These are phyloP conservation scores for Ganoderma lingzhi DNA, from an alignment of 1,284 basidiomycete genomes.

Conservation along the genomic window DNA sequence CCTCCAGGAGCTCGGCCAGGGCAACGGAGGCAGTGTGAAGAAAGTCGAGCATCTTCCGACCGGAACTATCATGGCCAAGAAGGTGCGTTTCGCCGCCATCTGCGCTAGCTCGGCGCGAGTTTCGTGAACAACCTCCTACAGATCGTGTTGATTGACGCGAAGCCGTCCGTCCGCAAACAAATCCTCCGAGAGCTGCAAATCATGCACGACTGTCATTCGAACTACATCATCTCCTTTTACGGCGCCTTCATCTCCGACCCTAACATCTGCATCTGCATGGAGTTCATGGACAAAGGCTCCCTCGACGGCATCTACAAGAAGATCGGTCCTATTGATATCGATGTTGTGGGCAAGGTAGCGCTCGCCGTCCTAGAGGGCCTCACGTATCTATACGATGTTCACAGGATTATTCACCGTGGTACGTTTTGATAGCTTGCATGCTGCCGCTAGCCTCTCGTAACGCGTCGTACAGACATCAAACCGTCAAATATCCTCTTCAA, in stretches of 20 bases:
- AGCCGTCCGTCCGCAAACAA: slow-evolving; percentile 96
- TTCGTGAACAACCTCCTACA: slow-evolving; percentile 42
- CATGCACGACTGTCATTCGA: slow-evolving; percentile 96
- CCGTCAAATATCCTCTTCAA: slow-evolving; percentile 98
- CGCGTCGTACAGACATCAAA: slow-evolving; percentile 89
- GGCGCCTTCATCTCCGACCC: slow-evolving; percentile 97
- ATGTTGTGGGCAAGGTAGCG: slow-evolving; percentile 91
- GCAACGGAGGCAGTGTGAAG: slow-evolving; percentile 98
- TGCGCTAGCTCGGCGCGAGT: slow-evolving; percentile 7
- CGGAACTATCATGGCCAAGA: slow-evolving; percentile 92
- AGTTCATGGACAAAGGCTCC: slow-evolving; percentile 94
- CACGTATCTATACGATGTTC: slow-evolving; percentile 98
- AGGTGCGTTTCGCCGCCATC: slow-evolving; percentile 61
- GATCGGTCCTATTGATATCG: slow-evolving; percentile 89
- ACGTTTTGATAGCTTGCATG: slow-evolving; percentile 18
- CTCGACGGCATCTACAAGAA: slow-evolving; percentile 95
- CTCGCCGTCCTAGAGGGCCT: slow-evolving; percentile 93
- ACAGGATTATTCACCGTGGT: slow-evolving; percentile 99
- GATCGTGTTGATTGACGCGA: slow-evolving; percentile 98
- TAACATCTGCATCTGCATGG: slow-evolving; percentile 99
- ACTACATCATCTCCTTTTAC: slow-evolving; percentile 95
- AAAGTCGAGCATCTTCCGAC: slow-evolving; percentile 95
- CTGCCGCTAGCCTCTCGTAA: neutral
- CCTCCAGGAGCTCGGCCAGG: slow-evolving; percentile 90
- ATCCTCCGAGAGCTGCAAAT: slow-evolving; percentile 98